These are phyloP conservation scores for Ormosia semicastrata DNA, from an alignment of 306 rosid species.

Conservation along the genomic window DNA sequence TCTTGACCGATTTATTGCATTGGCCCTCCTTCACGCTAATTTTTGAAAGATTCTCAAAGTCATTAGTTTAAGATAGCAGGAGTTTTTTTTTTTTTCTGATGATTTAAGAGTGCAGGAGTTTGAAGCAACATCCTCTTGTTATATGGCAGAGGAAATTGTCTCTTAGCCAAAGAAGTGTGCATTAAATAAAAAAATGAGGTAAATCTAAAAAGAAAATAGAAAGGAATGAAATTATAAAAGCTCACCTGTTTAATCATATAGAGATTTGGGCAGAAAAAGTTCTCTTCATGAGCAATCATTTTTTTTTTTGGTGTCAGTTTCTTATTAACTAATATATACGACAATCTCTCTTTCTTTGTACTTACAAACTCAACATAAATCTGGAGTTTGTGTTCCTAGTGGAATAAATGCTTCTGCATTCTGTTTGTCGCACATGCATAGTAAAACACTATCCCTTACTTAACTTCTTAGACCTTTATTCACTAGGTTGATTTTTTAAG, in stretches of 20 bases:
- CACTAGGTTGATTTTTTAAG: background rate
- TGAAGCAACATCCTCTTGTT: background rate
- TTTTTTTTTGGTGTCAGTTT: background rate
- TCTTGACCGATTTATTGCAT: background rate
- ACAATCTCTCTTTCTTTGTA: background rate
- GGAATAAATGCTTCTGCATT: background rate
- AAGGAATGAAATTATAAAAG: background rate
- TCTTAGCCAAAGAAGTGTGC: background rate
- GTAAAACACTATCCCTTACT: background rate
- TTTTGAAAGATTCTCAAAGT: background rate
- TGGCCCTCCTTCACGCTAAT: background rate
- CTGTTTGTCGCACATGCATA: background rate
- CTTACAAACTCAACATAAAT: background rate
- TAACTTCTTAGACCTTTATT: background rate
- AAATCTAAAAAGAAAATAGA: background rate
- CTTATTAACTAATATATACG: background rate
- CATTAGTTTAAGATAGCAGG: background rate
- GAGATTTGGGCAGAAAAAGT: background rate
- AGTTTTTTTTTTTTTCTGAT: too few relatives aligned
- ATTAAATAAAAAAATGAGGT: background rate
- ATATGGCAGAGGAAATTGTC: background rate
- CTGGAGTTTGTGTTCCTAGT: background rate
- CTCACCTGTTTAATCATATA: background rate
- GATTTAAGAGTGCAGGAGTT: background rate
- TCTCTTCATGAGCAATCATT: background rate